phyloP scores from a whole-genome alignment of 345 rosid species.

The Syzygium oleosum region DNA sequence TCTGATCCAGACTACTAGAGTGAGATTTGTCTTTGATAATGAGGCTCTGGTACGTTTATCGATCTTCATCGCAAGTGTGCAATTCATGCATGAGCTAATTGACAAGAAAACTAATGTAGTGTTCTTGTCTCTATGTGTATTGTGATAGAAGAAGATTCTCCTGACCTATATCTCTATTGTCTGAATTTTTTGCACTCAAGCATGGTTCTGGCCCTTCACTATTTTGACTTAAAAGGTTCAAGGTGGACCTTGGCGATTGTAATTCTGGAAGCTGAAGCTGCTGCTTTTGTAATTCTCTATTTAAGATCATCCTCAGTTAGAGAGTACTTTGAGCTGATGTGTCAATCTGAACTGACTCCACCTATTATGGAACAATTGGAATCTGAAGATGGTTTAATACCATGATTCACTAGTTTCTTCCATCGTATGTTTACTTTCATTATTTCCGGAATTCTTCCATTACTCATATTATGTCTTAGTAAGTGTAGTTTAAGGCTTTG shows the following conservation, averaged over 20 bases:
- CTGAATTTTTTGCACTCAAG: not conserved
- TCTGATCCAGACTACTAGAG: slow-evolving; percentile 54
- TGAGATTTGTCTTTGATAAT: slow-evolving; percentile 59
- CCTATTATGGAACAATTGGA: not conserved
- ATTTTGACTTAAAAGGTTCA: not conserved
- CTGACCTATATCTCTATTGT: not conserved
- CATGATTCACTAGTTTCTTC: not conserved
- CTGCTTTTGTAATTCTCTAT: not conserved
- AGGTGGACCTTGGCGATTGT: not conserved
- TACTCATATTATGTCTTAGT: not conserved
- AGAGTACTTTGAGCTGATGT: not conserved
- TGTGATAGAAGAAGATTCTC: not conserved
- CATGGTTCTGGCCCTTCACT: not conserved
- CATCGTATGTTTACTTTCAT: not conserved
- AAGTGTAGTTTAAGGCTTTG: not conserved
- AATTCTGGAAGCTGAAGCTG: not conserved
- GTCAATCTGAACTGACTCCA: not conserved
- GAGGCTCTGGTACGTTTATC: slow-evolving; percentile 55
- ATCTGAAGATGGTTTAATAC: not conserved
- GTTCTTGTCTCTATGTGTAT: not conserved
- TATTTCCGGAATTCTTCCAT: not conserved
- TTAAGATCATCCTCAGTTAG: not conserved
- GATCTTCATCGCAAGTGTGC: not conserved
- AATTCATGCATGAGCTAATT: not conserved
- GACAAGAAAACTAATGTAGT: not conserved